A percentile compares a stretch with the other conserved stretches of the same genome.
Conservation (phyloP, 169 alveolate genomes). For the Eimeria necatrix region DNA sequence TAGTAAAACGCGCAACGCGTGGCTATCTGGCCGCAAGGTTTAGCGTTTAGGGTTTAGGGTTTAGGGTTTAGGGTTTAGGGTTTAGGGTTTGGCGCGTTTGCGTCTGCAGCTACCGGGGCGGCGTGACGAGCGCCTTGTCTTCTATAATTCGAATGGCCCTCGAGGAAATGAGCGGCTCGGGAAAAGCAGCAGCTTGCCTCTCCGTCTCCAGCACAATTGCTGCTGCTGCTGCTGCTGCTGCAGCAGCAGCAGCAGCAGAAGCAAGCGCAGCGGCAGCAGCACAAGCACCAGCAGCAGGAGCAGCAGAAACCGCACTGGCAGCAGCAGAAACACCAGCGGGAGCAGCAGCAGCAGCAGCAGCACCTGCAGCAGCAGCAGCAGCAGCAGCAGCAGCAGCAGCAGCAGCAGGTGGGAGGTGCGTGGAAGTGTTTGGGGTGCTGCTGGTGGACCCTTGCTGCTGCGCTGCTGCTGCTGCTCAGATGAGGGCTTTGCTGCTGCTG, state of each 20-base stretch:
- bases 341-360: background rate
- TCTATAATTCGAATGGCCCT: background rate
- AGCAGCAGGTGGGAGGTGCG: too few species aligned
- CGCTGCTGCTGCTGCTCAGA: background rate
- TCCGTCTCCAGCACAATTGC: constrained; percentile 1
- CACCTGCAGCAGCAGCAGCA: background rate
- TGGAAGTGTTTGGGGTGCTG: background rate
- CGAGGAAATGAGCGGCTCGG: background rate
- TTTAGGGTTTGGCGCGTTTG: background rate
- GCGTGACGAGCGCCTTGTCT: background rate
- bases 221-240: background rate
- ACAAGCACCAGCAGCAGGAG: too few species aligned
- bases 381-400: background rate
- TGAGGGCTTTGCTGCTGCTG: background rate
- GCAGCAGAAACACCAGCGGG: too few species aligned
- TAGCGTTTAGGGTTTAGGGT: background rate
- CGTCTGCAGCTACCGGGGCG: background rate
- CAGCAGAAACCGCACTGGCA: too few species aligned
- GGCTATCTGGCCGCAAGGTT: background rate
- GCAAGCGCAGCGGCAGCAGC: too few species aligned
- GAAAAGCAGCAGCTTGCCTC: background rate
- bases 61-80: background rate
- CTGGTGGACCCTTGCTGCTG: background rate
- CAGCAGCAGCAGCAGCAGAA: background rate
- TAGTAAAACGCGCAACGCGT: background rate